These are phyloP conservation scores for Hirsutella thompsonii DNA, from an alignment of 2,329 filamentous ascomycete species.

Conservation along the genomic window DNA sequence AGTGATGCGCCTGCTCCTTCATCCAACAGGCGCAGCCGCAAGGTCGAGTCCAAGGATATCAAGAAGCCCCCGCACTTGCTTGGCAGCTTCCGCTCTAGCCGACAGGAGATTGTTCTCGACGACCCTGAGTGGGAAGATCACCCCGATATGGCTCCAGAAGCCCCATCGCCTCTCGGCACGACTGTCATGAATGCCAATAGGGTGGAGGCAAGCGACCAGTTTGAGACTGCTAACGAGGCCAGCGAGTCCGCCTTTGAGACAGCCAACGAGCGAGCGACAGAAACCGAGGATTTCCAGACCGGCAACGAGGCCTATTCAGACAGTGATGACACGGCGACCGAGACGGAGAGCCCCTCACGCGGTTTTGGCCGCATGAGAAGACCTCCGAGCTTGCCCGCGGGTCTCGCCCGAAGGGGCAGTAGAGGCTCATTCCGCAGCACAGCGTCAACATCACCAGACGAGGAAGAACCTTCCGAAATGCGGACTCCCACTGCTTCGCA, in stretches of 20 bases:
- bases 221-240: slow-evolving; percentile 72
- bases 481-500: slow-evolving; percentile 51
- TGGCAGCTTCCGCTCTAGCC: slow-evolving; percentile 59
- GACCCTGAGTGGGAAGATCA: slow-evolving; percentile 90
- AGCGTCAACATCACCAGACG: slow-evolving; percentile 73
- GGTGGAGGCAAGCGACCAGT: slow-evolving; percentile 50
- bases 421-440: slow-evolving; percentile 71
- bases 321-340: slow-evolving; percentile 75
- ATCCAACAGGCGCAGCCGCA: slow-evolving; percentile 48
- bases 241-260: slow-evolving; percentile 53
- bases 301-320: slow-evolving; percentile 69
- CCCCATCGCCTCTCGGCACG: slow-evolving; percentile 9
- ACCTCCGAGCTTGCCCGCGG: slow-evolving; percentile 26
- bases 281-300: slow-evolving; percentile 92
- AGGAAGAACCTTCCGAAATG: slow-evolving; percentile 43
- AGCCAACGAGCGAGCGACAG: slow-evolving; percentile 68
- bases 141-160: slow-evolving; percentile 14
- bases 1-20: slow-evolving; percentile 32
- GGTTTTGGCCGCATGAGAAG: slow-evolving; percentile 28
- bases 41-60: slow-evolving; percentile 51
- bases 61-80: slow-evolving; percentile 72
- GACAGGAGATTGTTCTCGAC: slow-evolving; percentile 66
- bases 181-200: slow-evolving; percentile 6
- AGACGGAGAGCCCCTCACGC: slow-evolving; percentile 58
- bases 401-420: slow-evolving; percentile 29